Evolutionary conservation across 2,329 filamentous ascomycete genomes (phyloP), one percentile per base, ranked within the genome.

Genomic region (Ophiostoma piceae): DNA sequence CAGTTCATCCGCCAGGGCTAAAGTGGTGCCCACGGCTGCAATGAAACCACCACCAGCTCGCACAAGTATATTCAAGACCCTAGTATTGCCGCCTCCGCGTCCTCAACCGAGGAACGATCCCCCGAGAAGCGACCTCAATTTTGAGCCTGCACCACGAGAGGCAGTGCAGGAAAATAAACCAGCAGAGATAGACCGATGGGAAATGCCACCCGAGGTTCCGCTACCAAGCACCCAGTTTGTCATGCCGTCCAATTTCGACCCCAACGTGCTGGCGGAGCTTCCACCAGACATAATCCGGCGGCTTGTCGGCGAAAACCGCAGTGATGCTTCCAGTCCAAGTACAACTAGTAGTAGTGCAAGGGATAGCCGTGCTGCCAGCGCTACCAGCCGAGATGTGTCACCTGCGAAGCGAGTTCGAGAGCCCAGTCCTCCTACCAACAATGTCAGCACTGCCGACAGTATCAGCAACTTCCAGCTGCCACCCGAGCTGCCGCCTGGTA

Each of bases 211-310:
- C 2, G 66, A 35, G 66, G 41, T 29, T 5, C 43, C 22, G 1
- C 16, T 73, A 16, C n/a, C 88, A 2, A 92, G 94, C 1, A 97
- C 94, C 0, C 95, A 99, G 75, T 99, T 99, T 75, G 87, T 98
- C 66, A 83, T 99, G 74, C 95, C 95, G 0, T 86, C 86, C 0
- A 92, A 97, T 74, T 85, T 91, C 1, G 95, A 99, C 76, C 88
- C 90, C 0, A 82, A 84, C n/a, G 90, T 97, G 0, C 79, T 98
- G 3, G 90, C 90, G 1, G 93, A 96, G 75, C 83, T 99, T 3
- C 94, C 94, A 0, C 84, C 83, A 41, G 92, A 96, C 76, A 97
- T 98, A 73, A 86, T 92, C 71, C 88, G 87, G 41, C 92, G 87
- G 76, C 84, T 98, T 11, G 83, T 91, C 72, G 85, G 84, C 9